Evolutionary conservation across 163 green algal species (phyloP).

Genomic region (Scenedesmus sp.): DNA sequence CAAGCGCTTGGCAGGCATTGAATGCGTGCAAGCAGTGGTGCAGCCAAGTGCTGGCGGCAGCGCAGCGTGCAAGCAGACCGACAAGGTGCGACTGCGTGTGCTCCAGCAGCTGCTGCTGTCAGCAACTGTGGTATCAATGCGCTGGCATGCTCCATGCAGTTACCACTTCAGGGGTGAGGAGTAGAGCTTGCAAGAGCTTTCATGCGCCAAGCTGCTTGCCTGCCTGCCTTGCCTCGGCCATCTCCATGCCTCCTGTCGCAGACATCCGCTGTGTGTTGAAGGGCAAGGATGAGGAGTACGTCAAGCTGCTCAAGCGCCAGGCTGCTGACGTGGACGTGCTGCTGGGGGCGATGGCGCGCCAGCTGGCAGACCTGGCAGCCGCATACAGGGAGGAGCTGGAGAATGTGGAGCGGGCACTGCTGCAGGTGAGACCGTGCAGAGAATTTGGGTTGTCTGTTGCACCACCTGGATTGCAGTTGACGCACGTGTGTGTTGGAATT

Average conservation of each 20-base stretch:
- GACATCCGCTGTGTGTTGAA: slow-evolving; percentile 82
- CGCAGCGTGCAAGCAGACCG: no score
- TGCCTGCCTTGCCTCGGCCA: background rate
- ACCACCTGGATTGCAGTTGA: background rate
- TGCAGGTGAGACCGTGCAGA: slow-evolving; percentile 76
- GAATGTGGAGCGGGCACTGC: slow-evolving; percentile 82
- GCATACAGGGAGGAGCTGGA: slow-evolving; percentile 77
- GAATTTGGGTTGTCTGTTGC: no score
- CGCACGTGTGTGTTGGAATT: background rate
- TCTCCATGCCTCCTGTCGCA: background rate
- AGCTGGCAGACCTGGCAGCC: slow-evolving; percentile 77
- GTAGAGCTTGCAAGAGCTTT: no score
- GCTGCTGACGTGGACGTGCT: slow-evolving; percentile 83
- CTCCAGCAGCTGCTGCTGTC: no score
- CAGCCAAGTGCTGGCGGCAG: no score
- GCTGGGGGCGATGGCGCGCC: slow-evolving; percentile 75
- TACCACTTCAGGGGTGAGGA: no score
- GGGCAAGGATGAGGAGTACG: slow-evolving; percentile 89
- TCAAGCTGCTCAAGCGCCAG: slow-evolving; percentile 82
- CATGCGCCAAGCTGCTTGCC: background rate
- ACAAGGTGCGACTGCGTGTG: no score
- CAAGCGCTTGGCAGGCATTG: background rate
- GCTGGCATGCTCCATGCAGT: no score
- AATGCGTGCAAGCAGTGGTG: no score
- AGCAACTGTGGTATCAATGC: no score